A percentile compares a stretch with the other conserved stretches of the same genome.
These are phyloP conservation scores for Zizania latifolia DNA, from an alignment of 176 grass and related monocot genomes.

Conservation along the genomic window DNA sequence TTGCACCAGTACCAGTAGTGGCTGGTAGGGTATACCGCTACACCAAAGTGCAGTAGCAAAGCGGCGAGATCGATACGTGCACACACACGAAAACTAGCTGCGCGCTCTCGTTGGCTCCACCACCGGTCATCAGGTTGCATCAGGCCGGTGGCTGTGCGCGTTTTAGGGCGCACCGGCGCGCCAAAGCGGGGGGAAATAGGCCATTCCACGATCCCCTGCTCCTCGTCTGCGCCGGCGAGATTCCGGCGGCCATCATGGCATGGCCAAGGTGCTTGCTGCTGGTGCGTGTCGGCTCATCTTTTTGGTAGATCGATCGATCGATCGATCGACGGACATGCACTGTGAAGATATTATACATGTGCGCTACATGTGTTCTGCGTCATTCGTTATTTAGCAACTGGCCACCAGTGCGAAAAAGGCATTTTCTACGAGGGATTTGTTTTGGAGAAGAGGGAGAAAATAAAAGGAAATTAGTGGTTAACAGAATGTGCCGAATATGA, in stretches of 20 bases:
- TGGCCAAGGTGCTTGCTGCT: neutral
- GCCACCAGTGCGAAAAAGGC: neutral
- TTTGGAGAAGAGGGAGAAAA: neutral
- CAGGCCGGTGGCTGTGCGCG: conserved; percentile 28
- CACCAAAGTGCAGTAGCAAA: neutral
- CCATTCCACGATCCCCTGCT: conserved; percentile 19
- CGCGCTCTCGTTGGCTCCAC: conserved; percentile 29
- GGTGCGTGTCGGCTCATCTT: conserved; percentile 20
- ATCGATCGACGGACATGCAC: neutral
- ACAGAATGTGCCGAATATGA: neutral
- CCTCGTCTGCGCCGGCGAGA: conserved; percentile 30
- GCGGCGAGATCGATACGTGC: conserved; percentile 2
- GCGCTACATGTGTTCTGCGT: neutral
- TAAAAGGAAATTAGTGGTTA: neutral
- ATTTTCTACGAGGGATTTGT: neutral
- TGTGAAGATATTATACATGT: neutral
- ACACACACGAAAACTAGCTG: neutral
- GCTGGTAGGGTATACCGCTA: conserved; percentile 24
- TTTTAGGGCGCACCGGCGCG: conserved; percentile 38
- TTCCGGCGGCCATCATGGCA: conserved; percentile 31
- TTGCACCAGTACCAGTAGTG: conserved; percentile 19
- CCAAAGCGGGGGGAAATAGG: conserved; percentile 23
- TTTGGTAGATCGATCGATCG: neutral
- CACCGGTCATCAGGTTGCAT: conserved; percentile 33
- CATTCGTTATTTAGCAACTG: too few species aligned